Conservation (phyloP, 2,329 filamentous ascomycete species). For the Tolypocladium pustulatum region DNA sequence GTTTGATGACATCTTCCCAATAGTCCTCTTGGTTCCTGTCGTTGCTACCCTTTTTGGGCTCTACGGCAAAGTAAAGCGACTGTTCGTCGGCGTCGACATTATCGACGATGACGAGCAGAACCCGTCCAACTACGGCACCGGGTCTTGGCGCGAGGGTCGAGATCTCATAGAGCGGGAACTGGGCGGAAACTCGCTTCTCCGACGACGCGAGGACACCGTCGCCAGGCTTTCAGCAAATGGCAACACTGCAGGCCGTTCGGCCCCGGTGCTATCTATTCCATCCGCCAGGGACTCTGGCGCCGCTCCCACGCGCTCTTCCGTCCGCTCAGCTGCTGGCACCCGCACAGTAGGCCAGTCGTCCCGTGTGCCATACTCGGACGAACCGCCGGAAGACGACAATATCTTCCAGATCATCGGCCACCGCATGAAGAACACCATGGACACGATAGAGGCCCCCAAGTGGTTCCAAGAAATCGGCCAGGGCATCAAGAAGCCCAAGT, state of each 20-base stretch:
- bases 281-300: slow-evolving; percentile 22
- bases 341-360: slow-evolving; percentile 18
- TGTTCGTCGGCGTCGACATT: slow-evolving; percentile 67
- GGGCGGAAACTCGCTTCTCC: slow-evolving; percentile 48
- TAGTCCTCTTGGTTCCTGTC: slow-evolving; percentile 78
- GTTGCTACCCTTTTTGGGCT: slow-evolving; percentile 79
- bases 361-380: slow-evolving; percentile 24
- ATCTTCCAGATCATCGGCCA: slow-evolving; percentile 79
- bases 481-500: slow-evolving; percentile 65
- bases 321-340: slow-evolving; percentile 16
- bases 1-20: slow-evolving; percentile 82
- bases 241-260: slow-evolving; percentile 20
- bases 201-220: slow-evolving; percentile 34
- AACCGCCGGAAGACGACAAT: slow-evolving; percentile 60
- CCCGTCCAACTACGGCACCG: slow-evolving; percentile 57
- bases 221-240: slow-evolving; percentile 19
- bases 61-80: slow-evolving; percentile 70
- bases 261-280: slow-evolving; percentile 39
- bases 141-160: slow-evolving; percentile 83
- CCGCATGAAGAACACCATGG: slow-evolving; percentile 84
- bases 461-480: slow-evolving; percentile 68
- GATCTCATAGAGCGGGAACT: slow-evolving; percentile 83
- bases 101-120: slow-evolving; percentile 65
- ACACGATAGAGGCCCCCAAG: slow-evolving; percentile 67
- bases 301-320: slow-evolving; percentile 30